These are phyloP conservation scores for Dionaea muscipula DNA, from an alignment of 179 eudicot genomes.

Conservation along the genomic window DNA sequence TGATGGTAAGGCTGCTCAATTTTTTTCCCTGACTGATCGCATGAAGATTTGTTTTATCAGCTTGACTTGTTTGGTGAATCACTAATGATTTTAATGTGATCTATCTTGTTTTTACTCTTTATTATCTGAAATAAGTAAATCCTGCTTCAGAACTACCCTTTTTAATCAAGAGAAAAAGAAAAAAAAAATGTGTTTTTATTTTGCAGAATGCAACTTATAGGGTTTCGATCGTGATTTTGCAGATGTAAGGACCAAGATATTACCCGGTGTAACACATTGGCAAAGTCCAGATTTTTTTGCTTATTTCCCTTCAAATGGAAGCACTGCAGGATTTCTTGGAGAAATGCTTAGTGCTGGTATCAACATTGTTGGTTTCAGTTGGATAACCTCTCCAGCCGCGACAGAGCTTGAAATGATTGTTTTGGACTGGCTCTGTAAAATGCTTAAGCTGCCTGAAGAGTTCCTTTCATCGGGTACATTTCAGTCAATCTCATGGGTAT, in stretches of 20 bases:
- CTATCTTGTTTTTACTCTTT: too few relatives aligned
- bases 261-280: constrained; percentile 98
- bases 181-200: too few relatives aligned
- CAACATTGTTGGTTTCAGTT: constrained; percentile 88
- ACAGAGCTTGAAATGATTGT: constrained; percentile 92
- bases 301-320: constrained; percentile 81
- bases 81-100: not conserved
- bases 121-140: too few relatives aligned
- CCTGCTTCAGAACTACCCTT: not conserved
- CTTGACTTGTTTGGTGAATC: not conserved
- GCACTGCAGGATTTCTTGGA: constrained; percentile 83
- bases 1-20: constrained; percentile 37
- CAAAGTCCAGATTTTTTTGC: constrained; percentile 86
- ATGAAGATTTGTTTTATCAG: not conserved
- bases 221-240: constrained; percentile 10
- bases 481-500: not conserved
- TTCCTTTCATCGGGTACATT: constrained; percentile 67
- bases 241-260: constrained; percentile 66
- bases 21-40: not conserved
- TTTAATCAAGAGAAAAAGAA: not conserved
- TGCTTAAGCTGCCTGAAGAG: constrained; percentile 58
- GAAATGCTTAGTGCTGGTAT: constrained; percentile 93
- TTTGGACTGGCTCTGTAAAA: constrained; percentile 85
- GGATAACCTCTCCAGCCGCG: constrained; percentile 96
- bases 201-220: not conserved